phyloP scores from a whole-genome alignment of 1,284 basidiomycete species.

The Taiwanofungus camphoratus region DNA sequence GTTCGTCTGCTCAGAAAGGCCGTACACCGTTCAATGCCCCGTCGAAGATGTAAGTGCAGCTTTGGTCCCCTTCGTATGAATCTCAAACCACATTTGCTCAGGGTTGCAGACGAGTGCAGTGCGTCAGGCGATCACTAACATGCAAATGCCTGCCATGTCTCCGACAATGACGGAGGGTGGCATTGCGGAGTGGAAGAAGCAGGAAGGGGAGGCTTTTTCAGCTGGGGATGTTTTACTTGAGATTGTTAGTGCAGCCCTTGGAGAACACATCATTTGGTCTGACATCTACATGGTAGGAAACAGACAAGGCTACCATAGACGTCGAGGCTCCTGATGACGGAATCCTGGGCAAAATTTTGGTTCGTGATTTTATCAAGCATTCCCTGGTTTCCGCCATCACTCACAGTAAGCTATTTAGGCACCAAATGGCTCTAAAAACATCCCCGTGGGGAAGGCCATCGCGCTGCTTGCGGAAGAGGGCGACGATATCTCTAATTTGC shows the following conservation, averaged over 20 bases:
- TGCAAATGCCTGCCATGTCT: constrained; percentile 94
- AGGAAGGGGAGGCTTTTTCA: constrained; percentile 80
- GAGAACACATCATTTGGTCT: not conserved
- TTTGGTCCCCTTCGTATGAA: not conserved
- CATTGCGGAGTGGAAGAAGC: constrained; percentile 89
- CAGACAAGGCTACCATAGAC: constrained; percentile 98
- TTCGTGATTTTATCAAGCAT: constrained; percentile 31
- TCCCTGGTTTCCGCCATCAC: not conserved
- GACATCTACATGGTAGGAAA: constrained; percentile 61
- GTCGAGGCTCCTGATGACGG: constrained; percentile 99
- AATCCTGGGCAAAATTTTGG: constrained; percentile 88
- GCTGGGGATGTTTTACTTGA: constrained; percentile 91
- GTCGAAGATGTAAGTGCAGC: not conserved
- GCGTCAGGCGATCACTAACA: constrained; percentile 60
- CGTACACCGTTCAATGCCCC: not conserved
- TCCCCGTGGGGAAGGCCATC: constrained; percentile 85
- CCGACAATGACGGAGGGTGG: constrained; percentile 99
- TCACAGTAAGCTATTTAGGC: constrained; percentile 38
- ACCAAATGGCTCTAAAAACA: constrained; percentile 78
- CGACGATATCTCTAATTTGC: constrained; percentile 85
- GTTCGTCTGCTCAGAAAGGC: not conserved
- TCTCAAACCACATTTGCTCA: constrained; percentile 22
- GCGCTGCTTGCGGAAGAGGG: constrained; percentile 96
- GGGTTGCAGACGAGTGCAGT: constrained; percentile 52
- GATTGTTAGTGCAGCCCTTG: constrained; percentile 64